Conservation (phyloP, 306 rosid genomes). For the Datisca glomerata region DNA sequence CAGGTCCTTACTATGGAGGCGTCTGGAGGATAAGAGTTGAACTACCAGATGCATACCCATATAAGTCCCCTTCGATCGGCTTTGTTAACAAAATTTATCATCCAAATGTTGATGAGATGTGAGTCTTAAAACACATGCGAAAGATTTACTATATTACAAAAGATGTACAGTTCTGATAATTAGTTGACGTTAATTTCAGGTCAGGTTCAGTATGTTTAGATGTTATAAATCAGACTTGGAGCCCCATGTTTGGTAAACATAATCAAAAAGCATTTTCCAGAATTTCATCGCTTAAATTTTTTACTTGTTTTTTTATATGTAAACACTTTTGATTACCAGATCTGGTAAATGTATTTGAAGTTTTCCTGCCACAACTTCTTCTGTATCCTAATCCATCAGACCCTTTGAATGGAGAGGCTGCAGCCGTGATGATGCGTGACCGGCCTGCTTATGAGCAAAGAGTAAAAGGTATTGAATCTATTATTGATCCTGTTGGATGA, state of each 20-base stretch:
- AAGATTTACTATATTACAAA: not conserved
- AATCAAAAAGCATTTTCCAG: constrained; percentile 5
- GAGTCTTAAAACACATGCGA: constrained; percentile 19
- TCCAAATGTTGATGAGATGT: constrained; percentile 97
- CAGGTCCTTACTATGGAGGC: constrained; percentile 92
- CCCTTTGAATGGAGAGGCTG: constrained; percentile 96
- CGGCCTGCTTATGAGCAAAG: constrained; percentile 66
- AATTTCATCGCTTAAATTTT: not conserved
- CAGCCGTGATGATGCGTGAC: constrained; percentile 92
- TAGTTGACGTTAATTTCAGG: constrained; percentile 63
- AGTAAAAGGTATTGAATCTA: constrained; percentile 61
- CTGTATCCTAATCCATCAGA: constrained; percentile 97
- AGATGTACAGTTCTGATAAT: no score
- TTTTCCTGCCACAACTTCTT: constrained; percentile 93
- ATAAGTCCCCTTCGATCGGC: constrained; percentile 91
- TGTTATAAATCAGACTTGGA: constrained; percentile 97
- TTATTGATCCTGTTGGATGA: not conserved
- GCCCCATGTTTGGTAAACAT: constrained; percentile 93
- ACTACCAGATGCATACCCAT: constrained; percentile 97
- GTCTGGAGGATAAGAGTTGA: constrained; percentile 87
- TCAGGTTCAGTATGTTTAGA: constrained; percentile 99
- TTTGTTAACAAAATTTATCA: constrained; percentile 95
- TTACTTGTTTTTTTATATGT: not conserved
- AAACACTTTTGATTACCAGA: constrained; percentile 30
- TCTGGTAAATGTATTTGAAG: constrained; percentile 90